These are phyloP conservation scores for Shiraia sp. DNA, from an alignment of 2,329 filamentous ascomycete species.

Conservation along the genomic window DNA sequence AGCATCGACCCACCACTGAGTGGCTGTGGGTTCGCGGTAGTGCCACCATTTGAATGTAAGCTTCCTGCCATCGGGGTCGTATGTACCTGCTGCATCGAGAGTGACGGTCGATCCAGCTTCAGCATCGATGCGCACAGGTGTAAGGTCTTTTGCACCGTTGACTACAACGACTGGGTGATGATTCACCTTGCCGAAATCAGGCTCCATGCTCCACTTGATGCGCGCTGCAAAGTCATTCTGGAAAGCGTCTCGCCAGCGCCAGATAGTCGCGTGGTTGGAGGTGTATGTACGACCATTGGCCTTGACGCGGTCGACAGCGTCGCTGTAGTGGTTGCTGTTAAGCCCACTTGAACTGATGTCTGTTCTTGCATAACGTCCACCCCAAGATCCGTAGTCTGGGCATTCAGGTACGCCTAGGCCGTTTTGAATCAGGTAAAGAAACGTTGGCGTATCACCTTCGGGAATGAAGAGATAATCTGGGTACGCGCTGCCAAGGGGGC, in stretches of 20 bases:
- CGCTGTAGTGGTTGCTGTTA: slow-evolving; percentile 44
- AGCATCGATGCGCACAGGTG: slow-evolving; percentile 47
- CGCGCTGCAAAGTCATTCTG: slow-evolving; percentile 56
- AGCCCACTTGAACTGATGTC: slow-evolving; percentile 39
- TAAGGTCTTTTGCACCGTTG: slow-evolving; percentile 45
- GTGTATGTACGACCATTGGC: slow-evolving; percentile 41
- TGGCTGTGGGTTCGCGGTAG: slow-evolving; percentile 50
- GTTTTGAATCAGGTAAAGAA: slow-evolving; percentile 56
- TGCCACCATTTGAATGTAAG: slow-evolving; percentile 57
- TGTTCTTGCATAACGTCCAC: slow-evolving; percentile 50
- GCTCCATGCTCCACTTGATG: slow-evolving; percentile 52
- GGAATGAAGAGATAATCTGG: slow-evolving; percentile 55
- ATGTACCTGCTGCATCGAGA: slow-evolving; percentile 52
- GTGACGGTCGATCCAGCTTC: slow-evolving; percentile 46
- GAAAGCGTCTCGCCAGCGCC: slow-evolving; percentile 58
- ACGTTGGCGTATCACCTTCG: slow-evolving; percentile 59
- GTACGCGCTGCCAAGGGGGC: slow-evolving; percentile 48
- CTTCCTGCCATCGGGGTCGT: slow-evolving; percentile 51
- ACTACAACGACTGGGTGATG: slow-evolving; percentile 55
- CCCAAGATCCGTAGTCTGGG: slow-evolving; percentile 56
- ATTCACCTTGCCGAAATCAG: slow-evolving; percentile 44
- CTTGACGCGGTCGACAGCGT: slow-evolving; percentile 43
- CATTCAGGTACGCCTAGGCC: slow-evolving; percentile 53
- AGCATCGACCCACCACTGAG: slow-evolving; percentile 49
- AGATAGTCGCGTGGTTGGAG: slow-evolving; percentile 55